Percentiles rank a stretch among this genome's conserved stretches.
These are phyloP conservation scores for Luvunga scandens DNA, from an alignment of 345 rosid genomes.

Conservation along the genomic window DNA sequence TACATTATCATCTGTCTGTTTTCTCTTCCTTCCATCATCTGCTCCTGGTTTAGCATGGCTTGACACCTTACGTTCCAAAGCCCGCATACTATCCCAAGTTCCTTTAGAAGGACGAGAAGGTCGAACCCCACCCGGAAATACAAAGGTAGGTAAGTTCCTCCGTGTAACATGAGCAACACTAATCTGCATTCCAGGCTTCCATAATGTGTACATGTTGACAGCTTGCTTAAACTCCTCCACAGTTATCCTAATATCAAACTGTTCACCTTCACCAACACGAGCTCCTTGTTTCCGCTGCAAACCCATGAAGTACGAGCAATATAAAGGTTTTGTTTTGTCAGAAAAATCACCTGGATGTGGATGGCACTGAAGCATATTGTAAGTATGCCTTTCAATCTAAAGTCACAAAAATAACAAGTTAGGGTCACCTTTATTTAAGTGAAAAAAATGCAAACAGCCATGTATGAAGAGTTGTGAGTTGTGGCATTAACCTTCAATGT, in stretches of 20 bases:
- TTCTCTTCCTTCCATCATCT: constrained; percentile 63
- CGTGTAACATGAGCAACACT: constrained; percentile 69
- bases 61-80: constrained; percentile 46
- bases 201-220: constrained; percentile 52
- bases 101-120: constrained; percentile 61
- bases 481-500: constrained; percentile 67
- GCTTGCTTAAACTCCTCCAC: constrained; percentile 81
- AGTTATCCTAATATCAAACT: constrained; percentile 84
- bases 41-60: constrained; percentile 39
- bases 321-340: constrained; percentile 66
- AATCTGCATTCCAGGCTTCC: constrained; percentile 91
- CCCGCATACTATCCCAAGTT: constrained; percentile 72
- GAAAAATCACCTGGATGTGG: constrained; percentile 86
- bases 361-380: constrained; percentile 87
- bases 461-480: not conserved
- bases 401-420: constrained; percentile 24
- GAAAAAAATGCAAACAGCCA: not conserved
- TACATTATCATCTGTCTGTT: constrained; percentile 43
- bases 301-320: constrained; percentile 88
- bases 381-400: constrained; percentile 89
- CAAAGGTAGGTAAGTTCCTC: constrained; percentile 70
- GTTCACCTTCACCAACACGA: constrained; percentile 71
- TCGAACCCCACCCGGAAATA: constrained; percentile 80
- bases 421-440: constrained; percentile 1
- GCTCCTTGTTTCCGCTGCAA: constrained; percentile 92